Base-by-base conservation (phyloP, 495 filamentous ascomycete genomes). In the Lasiosphaeria ovina region DNA sequence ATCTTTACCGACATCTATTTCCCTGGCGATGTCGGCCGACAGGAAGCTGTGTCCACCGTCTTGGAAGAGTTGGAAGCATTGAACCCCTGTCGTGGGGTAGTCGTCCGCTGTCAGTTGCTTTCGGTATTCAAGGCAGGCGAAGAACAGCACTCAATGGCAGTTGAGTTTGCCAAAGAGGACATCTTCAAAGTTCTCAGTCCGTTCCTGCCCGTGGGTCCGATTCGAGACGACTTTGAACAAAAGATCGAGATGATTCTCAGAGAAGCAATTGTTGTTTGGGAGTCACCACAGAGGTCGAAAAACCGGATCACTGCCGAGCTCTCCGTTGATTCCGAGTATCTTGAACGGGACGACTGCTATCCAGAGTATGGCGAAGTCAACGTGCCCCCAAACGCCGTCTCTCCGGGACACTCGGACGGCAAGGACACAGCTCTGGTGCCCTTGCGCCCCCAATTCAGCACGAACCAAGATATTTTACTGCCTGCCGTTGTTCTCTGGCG, bases 1-100 rank as follows among this genome's bases (percentile, higher is more conserved):
- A 44, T 59, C 3, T 59, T 59, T n/a, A 14, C 34, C 8, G 57
- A 52, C 49, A 40, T 59, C 3, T 44, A 42, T 35, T 31, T 51
- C 16, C 49, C 16, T 17, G 31, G 54, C 36, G 8, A 35, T 10
- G 10, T 42, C 11, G 2, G 42, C 40, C 24, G 12, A 5, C 44
- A 47, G 44, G 12, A 47, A 11, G 5, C 44, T 3, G 1, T 47
- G 12, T 47, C 44, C 4, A n/a, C 11, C 12, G 6, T n/a, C 5
- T 47, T 47, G 44, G 44, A 8, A 14, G 44, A 5, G 44, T n/a
- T 47, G 44, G 8, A 47, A n/a, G 12, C 0, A 11, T 14, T 14
- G 16, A 1, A 5, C 44, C 8, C 7, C 8, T 4, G 44, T 5
- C 44, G 44, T 5, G 44, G 16, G 44, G 16, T 1, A n/a, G 8